Base-by-base conservation (phyloP, 2,329 filamentous ascomycete species). In the Waltergamsia citrina region DNA sequence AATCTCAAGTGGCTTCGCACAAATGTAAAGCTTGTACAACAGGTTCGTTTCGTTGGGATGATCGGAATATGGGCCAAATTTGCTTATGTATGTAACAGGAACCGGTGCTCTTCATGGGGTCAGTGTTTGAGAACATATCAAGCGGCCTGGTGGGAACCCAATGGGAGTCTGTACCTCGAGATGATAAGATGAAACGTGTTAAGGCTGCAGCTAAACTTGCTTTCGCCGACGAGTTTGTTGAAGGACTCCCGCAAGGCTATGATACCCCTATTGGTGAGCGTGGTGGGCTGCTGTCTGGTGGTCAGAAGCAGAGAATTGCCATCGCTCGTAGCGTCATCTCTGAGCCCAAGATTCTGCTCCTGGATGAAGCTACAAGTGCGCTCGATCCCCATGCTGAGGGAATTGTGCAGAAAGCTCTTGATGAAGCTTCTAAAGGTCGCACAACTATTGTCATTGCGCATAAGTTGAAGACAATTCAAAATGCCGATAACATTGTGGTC, bases 361-460 rank as follows among this genome's bases (percentile, higher is more conserved):
- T 98, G 6, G 92, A 98, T 44, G 92, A 98, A 57, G 92, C 92
- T 6, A 98, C 92, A 1, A 92, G 84, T 26, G 87, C 87, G 5
- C 70, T 98, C 1, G 92, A 98, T 53, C 80, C 74, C 0, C 80
- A 86, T 55, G 78, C 71, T 3, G 85, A 92, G 57, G 79, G 85
- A 31, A 82, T 94, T 8, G 92, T 98, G 2, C 36, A 38, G 26
- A 79, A 74, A 0, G 85, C 85, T 0, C 67, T 92, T 11, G 84
- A 95, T 55, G 77, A 78, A 41, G 87, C 87, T 3, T 81, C 85
- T 15, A 71, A 82, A 42, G 86, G 80, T 29, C 74, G 87, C 33
- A 94, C 87, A 6, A 96, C 90, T 0, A 92, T 98, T 42, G 88
- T 90, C 1, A 90, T 98, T 2, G 92, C 92, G 4, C 90, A 98